Conservation (phyloP, 2,329 filamentous ascomycete genomes). For the Fonsecaea pedrosoi region DNA sequence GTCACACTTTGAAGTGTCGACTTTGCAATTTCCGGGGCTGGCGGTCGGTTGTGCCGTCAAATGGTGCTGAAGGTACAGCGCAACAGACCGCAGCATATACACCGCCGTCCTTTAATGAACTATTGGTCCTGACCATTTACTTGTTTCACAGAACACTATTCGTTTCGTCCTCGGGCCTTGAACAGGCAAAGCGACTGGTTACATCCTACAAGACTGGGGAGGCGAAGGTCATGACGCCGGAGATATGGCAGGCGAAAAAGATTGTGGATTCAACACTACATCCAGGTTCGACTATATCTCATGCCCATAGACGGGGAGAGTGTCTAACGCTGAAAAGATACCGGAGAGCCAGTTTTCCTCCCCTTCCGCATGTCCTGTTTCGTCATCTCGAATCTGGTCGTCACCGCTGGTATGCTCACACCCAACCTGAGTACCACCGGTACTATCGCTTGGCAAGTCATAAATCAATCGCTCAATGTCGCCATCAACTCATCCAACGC, state of each 20-base stretch:
- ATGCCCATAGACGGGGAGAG: neutral
- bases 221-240: constrained; percentile 79
- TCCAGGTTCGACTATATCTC: constrained; percentile 68
- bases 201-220: constrained; percentile 86
- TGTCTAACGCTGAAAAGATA: constrained; percentile 65
- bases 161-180: constrained; percentile 76
- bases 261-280: constrained; percentile 95
- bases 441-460: constrained; percentile 90
- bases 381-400: constrained; percentile 89
- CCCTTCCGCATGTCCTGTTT: constrained; percentile 98
- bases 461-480: constrained; percentile 97
- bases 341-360: constrained; percentile 86
- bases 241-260: constrained; percentile 96
- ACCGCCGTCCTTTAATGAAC: neutral
- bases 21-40: constrained; percentile 4
- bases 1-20: constrained; percentile 6
- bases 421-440: constrained; percentile 71
- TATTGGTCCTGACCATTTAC: constrained; percentile 3
- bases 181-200: constrained; percentile 82
- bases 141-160: constrained; percentile 75
- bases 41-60: constrained; percentile 6
- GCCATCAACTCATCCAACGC: constrained; percentile 95
- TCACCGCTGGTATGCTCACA: constrained; percentile 96
- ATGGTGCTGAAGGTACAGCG: constrained; percentile 33
- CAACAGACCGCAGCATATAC: constrained; percentile 23